Conservation (phyloP, 306 rosid species). For the Quercus alba region DNA sequence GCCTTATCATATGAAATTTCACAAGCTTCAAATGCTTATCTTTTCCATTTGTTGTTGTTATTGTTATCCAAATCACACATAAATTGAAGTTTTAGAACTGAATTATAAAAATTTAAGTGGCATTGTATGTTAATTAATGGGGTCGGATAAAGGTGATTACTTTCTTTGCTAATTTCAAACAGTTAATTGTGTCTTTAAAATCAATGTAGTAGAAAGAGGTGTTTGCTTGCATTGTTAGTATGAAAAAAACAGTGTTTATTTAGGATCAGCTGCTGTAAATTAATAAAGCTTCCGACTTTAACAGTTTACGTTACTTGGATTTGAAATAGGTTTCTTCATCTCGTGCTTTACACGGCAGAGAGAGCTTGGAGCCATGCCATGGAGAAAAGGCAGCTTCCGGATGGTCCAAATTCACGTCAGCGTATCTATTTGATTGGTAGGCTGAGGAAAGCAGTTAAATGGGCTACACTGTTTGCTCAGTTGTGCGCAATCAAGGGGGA, state of each 20-base stretch:
- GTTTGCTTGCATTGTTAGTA: not conserved
- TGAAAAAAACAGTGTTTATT: too few species aligned
- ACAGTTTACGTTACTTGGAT: constrained; percentile 24
- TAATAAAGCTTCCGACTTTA: not conserved
- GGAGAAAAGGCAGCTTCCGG: constrained; percentile 97
- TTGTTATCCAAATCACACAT: not conserved
- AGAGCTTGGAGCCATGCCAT: constrained; percentile 99
- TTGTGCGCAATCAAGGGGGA: constrained; percentile 87
- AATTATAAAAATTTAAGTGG: not conserved
- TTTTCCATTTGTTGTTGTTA: not conserved
- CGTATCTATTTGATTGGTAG: constrained; percentile 93
- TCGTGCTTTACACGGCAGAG: constrained; percentile 84
- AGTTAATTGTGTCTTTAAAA: not conserved
- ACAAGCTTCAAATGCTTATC: not conserved
- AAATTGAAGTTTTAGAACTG: not conserved
- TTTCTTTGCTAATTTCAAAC: not conserved
- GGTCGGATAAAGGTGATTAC: not conserved
- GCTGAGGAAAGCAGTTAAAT: constrained; percentile 92
- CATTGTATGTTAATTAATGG: not conserved
- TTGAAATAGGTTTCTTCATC: constrained; percentile 83
- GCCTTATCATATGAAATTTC: not conserved
- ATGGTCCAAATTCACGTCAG: constrained; percentile 87
- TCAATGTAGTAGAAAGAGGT: not conserved
- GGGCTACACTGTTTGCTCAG: constrained; percentile 90
- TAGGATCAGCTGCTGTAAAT: too few species aligned